Evolutionary conservation across 2,329 filamentous ascomycete genomes (phyloP), one percentile per base, ranked within the genome.

Genomic region (Pseudogymnoascus sp.): DNA sequence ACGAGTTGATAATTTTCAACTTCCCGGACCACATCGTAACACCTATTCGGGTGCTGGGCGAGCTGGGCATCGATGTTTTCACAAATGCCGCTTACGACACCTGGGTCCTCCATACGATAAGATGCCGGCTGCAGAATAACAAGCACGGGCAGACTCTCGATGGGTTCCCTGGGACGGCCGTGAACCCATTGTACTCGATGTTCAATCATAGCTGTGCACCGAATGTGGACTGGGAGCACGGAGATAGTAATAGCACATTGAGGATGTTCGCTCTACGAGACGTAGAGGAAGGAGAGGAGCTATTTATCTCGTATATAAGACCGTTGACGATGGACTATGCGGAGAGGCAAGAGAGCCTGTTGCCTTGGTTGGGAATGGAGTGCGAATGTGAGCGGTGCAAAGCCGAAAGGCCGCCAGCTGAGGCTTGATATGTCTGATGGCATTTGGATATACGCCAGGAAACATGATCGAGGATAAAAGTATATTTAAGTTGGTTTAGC

Each of bases 171-270:
- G 70, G 73, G 16, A 70, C 72, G 1, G 67, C 66, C 26, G 68
- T 74, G 37, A 71, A 67, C 45, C 69, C 71, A 0, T 62, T 73
- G 14, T 67, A 73, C 62, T 69, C 69, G 16, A 69, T 73, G 66
- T 70, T 75, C 45, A 74, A 75, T 64, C 73, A 74, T 64, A 73
- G 71, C 64, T 74, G 73, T 60, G 67, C 66, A 37, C 72, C 73
- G 5, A 74, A 72, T 64, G 68, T 71, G 16, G 68, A 70, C 63
- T 70, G 68, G 68, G 67, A 68, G 63, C 69, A 71, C 64, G 66
- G 69, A 40, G 59, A 59, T n/a, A 66, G 64, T 1, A 67, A 67
- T 63, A 69, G 65, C 39, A 68, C 68, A 26, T 67, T 71, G 14
- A 70, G 68, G 6, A 66, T 71, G 67, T 71, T 69, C 45, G 63